Evolutionary conservation across 371 early-diverging fungal species (phyloP), one percentile per base, ranked within the genome.

Genomic region (Circinella umbellata): DNA sequence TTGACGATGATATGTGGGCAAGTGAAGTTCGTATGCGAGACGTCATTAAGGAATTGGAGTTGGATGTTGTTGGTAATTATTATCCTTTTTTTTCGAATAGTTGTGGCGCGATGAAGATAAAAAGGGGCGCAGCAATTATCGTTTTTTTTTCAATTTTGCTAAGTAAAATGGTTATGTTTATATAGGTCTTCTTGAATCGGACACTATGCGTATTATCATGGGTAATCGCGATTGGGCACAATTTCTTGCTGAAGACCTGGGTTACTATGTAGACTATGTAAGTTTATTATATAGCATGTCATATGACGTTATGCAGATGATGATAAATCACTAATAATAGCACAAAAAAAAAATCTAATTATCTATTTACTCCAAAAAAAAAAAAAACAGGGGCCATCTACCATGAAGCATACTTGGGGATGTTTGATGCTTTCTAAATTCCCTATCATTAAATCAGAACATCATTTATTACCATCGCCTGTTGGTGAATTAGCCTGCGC

Each of bases 341-440:
- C 27, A 27, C 27, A 27, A 27, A 27, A 27, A 27, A 27, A 27
- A 27, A 1, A 27, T 27, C 27, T 27, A 27, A 27, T 27, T 27
- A 27, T 27, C 27, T 27, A 27, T 18, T 38, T 59, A 57, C 20
- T 27, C 36, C 0, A 27, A 27, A 27, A 27, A 27, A 27, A 27
- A 27, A 27, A 27, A 27, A 27, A 27, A 27, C 27, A 77, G 77
- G 84, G 94, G 17, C 94, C 94, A 61, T 88, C 92, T 27, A 91
- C 93, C 18, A 89, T 89, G 79, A 92, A 92, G 76, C 94, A 94
- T 79, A 94, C 94, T 6, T 94, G 94, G 94, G 94, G 94, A 4
- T 93, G 93, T 71, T 81, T 91, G 10, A 88, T 94, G 90, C 86
- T 94, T 51, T 94, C 94, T 60, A 92, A 92, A 74, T 94, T 92